Percentiles rank a stretch among this genome's conserved stretches.
These are phyloP conservation scores for Yamadazyma sp. DNA, from an alignment of 1,139 yeast species.

Conservation along the genomic window DNA sequence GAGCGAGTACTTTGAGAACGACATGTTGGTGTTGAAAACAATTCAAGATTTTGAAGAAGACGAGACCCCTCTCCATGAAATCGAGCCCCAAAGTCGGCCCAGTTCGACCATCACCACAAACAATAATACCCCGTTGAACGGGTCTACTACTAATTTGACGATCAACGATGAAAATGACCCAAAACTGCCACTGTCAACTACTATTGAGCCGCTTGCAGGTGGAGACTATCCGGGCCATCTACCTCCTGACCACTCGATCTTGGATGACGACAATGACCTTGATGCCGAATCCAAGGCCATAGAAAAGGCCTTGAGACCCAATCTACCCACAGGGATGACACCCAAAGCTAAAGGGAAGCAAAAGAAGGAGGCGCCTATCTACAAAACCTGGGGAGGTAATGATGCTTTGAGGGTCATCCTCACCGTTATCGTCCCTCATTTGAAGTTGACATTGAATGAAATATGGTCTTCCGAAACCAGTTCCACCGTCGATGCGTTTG, in stretches of 20 bases:
- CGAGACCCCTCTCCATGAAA: constrained; percentile 5
- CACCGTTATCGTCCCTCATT: constrained; percentile 40
- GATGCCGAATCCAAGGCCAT: constrained; percentile 21
- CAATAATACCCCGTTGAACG: constrained; percentile 7
- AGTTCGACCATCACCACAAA: constrained; percentile 1
- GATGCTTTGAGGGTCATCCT: constrained; percentile 48
- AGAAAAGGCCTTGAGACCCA: constrained; percentile 37
- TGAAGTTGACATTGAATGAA: constrained; percentile 36
- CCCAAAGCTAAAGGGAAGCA: constrained; percentile 57
- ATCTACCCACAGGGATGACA: constrained; percentile 64
- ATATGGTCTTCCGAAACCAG: constrained; percentile 30
- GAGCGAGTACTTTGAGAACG: constrained; percentile 28
- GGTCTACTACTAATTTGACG: constrained; percentile 8
- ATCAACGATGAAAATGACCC: constrained; percentile 12
- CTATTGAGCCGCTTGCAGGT: constrained; percentile 5
- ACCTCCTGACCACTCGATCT: neutral
- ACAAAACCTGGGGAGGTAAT: constrained; percentile 61
- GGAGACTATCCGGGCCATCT: neutral
- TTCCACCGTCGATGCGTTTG: constrained; percentile 28
- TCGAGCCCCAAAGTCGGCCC: constrained; percentile 2
- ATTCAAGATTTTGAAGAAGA: constrained; percentile 19
- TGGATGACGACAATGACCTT: constrained; percentile 7
- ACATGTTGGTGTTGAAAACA: constrained; percentile 17
- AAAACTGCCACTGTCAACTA: constrained; percentile 5
- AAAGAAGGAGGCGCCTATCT: constrained; percentile 50